These are phyloP conservation scores for Lasiosphaeria hispida DNA, from an alignment of 495 filamentous ascomycete genomes.

Conservation along the genomic window DNA sequence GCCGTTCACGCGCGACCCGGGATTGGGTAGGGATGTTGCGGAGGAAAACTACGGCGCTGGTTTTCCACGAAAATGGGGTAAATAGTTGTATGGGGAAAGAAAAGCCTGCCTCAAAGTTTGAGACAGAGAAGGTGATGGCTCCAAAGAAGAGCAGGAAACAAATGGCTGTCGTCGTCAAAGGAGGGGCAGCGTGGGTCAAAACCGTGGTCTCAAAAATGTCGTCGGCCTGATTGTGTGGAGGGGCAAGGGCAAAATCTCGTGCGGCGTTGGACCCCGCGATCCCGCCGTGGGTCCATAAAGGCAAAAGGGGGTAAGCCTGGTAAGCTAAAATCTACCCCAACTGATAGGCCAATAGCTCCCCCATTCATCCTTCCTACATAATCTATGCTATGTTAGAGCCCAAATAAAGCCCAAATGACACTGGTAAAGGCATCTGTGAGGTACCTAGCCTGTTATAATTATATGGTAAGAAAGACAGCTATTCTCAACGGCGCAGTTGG, in stretches of 20 bases:
- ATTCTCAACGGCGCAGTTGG: too few relatives aligned
- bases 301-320: not conserved
- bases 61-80: not conserved
- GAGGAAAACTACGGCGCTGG: not conserved
- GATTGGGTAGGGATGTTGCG: conserved; percentile 10
- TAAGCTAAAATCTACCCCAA: conserved; percentile 26
- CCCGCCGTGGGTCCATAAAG: not conserved
- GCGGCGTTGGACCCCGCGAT: conserved; percentile 8
- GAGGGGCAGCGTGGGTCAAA: conserved; percentile 22
- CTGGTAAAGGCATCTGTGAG: too few relatives aligned
- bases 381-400: too few relatives aligned
- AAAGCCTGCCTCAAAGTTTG: not conserved
- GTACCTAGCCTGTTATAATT: too few relatives aligned
- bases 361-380: not conserved
- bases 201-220: conserved; percentile 15
- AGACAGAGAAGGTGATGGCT: not conserved
- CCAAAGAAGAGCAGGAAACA: not conserved
- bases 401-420: too few relatives aligned
- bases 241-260: conserved; percentile 19
- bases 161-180: conserved; percentile 13
- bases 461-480: too few relatives aligned
- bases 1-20: conserved; percentile 5
- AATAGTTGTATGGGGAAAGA: not conserved
- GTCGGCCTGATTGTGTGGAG: conserved; percentile 14
- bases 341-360: conserved; percentile 12